These are phyloP conservation scores for Exobasidium cylindrosporum DNA, from an alignment of 1,284 basidiomycete species.

Conservation along the genomic window DNA sequence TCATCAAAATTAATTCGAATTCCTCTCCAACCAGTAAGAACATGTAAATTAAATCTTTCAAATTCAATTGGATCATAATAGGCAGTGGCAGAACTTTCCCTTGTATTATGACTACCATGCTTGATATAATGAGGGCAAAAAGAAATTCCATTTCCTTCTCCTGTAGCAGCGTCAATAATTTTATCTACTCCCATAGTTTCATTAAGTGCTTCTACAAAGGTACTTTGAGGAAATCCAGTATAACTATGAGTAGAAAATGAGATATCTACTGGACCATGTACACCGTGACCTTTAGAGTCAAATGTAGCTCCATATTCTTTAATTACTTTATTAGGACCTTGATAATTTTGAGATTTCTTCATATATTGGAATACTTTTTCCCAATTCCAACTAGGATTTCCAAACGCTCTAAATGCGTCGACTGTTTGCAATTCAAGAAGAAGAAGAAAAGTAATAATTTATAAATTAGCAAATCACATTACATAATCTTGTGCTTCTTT, in stretches of 20 bases:
- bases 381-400: slow-evolving; percentile 55
- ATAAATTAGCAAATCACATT: too few species aligned
- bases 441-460: too few species aligned
- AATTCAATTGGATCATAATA: slow-evolving; percentile 56
- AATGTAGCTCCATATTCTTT: slow-evolving; percentile 58
- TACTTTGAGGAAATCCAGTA: background rate
- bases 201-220: slow-evolving; percentile 3
- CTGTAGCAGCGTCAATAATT: slow-evolving; percentile 1
- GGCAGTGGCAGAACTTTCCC: slow-evolving; percentile 58
- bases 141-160: background rate
- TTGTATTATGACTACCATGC: slow-evolving; percentile 17
- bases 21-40: slow-evolving; percentile 35
- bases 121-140: slow-evolving; percentile 6
- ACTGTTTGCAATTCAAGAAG: too few species aligned
- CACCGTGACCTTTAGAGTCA: slow-evolving; percentile 60
- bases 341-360: slow-evolving; percentile 64
- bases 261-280: slow-evolving; percentile 62
- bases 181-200: slow-evolving; percentile 2
- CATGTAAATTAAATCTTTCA: slow-evolving; percentile 29
- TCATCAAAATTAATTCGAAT: slow-evolving; percentile 8
- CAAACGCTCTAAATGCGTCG: slow-evolving; percentile 7
- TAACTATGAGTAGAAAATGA: slow-evolving; percentile 31
- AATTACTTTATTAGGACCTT: slow-evolving; percentile 62
- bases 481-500: too few species aligned
- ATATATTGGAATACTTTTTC: slow-evolving; percentile 60